Evolutionary conservation across 768 basidiomycete species (phyloP), one percentile per base, ranked within the genome.

Genomic region (Lactifluus echinatus): DNA sequence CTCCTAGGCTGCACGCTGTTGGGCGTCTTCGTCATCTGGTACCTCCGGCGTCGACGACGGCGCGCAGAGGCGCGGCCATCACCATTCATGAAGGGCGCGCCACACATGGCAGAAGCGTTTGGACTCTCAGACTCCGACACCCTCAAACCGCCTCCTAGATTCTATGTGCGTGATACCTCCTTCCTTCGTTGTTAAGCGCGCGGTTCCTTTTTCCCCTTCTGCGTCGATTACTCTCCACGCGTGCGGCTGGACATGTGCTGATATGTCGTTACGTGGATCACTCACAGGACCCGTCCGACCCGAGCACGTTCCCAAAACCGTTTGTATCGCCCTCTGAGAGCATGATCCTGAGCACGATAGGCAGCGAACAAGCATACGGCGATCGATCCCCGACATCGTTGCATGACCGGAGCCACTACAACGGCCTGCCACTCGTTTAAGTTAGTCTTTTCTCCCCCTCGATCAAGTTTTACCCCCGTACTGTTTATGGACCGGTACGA

Each of bases 341-440:
- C 19, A 50, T 15, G 15, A 46, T 45, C 8, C 56, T 37, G 19
- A 51, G 49, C 11, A 39, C 49, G 1, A 8, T 19, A 0, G 26
- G 12, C 15, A 44, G 52, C 42, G 46, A 54, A 12, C 31, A 43
- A 4, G 47, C 14, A 37, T 17, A 49, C 40, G 2, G 52, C 15
- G 31, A 14, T 14, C 14, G 17, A 8, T 14, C 24, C 14, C 21
- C 40, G 15, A 15, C 40, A 3, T 2, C 21, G 10, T 26, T 21
- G 19, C 0, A 7, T 14, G 28, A 42, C n/a, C 26, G 42, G 47
- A 15, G 4, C 21, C 47, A 34, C 10, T 43, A 43, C 26, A 31
- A 2, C n/a, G 56, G 56, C 26, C 56, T 51, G 24, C 56, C 56
- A 5, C 34, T 57, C 10, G 47, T 59, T 17, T 54, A 31, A 53